These are phyloP conservation scores for Camillea tinctor DNA, from an alignment of 2,329 filamentous ascomycete genomes.

Conservation along the genomic window DNA sequence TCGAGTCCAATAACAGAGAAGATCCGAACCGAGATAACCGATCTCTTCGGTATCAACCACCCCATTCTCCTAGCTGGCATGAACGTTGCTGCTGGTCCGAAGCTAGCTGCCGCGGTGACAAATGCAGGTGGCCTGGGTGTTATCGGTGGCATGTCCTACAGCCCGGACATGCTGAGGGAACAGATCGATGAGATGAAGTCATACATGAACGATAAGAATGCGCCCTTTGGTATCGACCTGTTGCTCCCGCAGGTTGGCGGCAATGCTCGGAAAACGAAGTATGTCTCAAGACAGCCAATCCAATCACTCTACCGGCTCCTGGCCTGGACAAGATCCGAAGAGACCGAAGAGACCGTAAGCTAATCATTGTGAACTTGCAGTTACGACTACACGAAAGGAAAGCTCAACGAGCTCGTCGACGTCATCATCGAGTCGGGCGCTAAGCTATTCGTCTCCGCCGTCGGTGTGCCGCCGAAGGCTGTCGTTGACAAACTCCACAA, in stretches of 20 bases:
- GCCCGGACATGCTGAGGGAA: constrained; percentile 93
- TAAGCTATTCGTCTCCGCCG: constrained; percentile 93
- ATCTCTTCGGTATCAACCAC: constrained; percentile 97
- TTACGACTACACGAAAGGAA: constrained; percentile 99
- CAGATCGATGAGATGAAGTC: constrained; percentile 94
- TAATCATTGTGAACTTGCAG: constrained; percentile 45
- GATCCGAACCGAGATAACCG: constrained; percentile 88
- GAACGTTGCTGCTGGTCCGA: constrained; percentile 97
- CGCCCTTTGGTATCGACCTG: constrained; percentile 92
- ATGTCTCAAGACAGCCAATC: constrained; percentile 27
- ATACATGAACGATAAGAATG: constrained; percentile 84
- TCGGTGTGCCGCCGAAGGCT: constrained; percentile 85
- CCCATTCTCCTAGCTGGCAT: constrained; percentile 94
- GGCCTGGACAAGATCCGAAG: neutral
- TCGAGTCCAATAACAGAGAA: constrained; percentile 62
- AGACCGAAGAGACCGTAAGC: constrained; percentile 14
- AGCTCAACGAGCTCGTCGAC: constrained; percentile 84
- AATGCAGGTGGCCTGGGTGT: constrained; percentile 97
- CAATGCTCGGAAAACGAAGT: constrained; percentile 91
- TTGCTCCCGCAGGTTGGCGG: constrained; percentile 93
- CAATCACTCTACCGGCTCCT: neutral
- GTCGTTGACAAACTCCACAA: constrained; percentile 90
- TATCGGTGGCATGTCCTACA: constrained; percentile 93
- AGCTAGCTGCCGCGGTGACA: constrained; percentile 92
- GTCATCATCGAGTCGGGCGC: constrained; percentile 91